phyloP scores from a whole-genome alignment of 208 protist genomes.

The Leishmania tropica region DNA sequence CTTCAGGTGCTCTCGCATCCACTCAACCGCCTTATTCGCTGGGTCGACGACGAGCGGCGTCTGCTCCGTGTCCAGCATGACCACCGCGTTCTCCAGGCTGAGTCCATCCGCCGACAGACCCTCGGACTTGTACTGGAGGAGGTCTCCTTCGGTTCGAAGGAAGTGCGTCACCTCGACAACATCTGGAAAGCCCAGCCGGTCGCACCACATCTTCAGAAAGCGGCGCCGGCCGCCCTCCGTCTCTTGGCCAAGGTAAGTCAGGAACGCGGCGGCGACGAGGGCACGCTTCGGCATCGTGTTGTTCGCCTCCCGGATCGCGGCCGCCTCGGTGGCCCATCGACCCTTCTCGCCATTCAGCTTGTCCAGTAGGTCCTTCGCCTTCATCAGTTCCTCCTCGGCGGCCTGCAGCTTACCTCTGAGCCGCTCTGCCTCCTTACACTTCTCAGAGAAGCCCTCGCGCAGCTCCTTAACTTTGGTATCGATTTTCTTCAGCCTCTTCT shows the following conservation, averaged over 20 bases:
- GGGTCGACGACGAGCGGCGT: constrained; percentile 97
- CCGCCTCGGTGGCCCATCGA: constrained; percentile 92
- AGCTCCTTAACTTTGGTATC: constrained; percentile 84
- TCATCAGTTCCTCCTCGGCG: constrained; percentile 87
- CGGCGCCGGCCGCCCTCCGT: constrained; percentile 83
- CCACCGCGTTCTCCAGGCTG: constrained; percentile 96
- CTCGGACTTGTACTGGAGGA: constrained; percentile 95
- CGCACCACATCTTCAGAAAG: constrained; percentile 83
- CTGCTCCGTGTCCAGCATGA: constrained; percentile 87
- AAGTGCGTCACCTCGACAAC: constrained; percentile 76
- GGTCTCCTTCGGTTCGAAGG: constrained; percentile 94
- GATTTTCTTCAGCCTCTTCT: constrained; percentile 89
- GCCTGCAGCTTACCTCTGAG: constrained; percentile 88
- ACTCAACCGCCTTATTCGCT: constrained; percentile 92
- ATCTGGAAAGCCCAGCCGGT: constrained; percentile 47
- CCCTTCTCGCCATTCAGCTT: constrained; percentile 96
- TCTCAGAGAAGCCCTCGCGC: constrained; percentile 83
- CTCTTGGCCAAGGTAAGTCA: constrained; percentile 91
- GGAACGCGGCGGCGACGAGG: constrained; percentile 90
- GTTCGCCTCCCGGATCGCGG: constrained; percentile 68
- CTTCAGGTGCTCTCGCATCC: constrained; percentile 91
- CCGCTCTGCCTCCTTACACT: constrained; percentile 94
- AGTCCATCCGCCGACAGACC: constrained; percentile 95
- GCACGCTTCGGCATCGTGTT: constrained; percentile 80
- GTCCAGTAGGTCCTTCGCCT: constrained; percentile 92